Conservation (phyloP, 768 basidiomycete species). For the Lactifluus piperatus region DNA sequence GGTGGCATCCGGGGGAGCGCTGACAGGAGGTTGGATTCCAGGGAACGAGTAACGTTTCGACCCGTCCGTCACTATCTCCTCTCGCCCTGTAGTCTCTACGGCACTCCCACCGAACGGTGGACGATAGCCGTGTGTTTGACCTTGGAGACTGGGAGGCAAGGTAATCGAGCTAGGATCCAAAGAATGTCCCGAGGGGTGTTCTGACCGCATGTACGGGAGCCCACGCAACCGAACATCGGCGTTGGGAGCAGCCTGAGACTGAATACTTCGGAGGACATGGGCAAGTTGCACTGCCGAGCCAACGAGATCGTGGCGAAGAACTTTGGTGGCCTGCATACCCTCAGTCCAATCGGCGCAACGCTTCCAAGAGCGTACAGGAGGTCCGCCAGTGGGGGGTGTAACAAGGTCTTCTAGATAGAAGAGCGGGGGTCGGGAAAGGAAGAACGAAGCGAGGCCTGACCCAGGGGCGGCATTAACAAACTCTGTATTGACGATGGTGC, state of each 20-base stretch:
- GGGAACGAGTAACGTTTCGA: conserved; percentile 13
- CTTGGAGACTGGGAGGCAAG: not conserved
- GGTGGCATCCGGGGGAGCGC: not conserved
- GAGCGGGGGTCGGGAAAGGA: conserved; percentile 54
- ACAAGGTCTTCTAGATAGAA: conserved; percentile 55
- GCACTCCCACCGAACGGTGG: conserved; percentile 9
- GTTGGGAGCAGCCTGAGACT: conserved; percentile 1
- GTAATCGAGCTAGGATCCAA: not conserved
- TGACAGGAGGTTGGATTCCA: conserved; percentile 6
- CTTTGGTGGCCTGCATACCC: conserved; percentile 52
- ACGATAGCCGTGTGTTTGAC: conserved; percentile 11
- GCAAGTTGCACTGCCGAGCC: conserved; percentile 54
- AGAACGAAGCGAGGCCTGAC: conserved; percentile 50
- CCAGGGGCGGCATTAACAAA: conserved; percentile 48
- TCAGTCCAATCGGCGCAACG: conserved; percentile 71
- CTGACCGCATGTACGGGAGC: conserved; percentile 14
- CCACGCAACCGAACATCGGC: conserved; percentile 17
- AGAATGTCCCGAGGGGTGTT: conserved; percentile 5
- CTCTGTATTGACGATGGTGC: conserved; percentile 47
- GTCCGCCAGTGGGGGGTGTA: conserved; percentile 27
- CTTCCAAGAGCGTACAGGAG: conserved; percentile 44
- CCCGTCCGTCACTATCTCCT: not conserved
- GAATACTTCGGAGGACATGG: conserved; percentile 37
- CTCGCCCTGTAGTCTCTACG: conserved; percentile 1
- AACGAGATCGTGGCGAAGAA: conserved; percentile 54